A percentile compares a stretch with the other conserved stretches of the same genome.
phyloP scores from a whole-genome alignment of 441 rosid species.

The Geranium incanum region DNA sequence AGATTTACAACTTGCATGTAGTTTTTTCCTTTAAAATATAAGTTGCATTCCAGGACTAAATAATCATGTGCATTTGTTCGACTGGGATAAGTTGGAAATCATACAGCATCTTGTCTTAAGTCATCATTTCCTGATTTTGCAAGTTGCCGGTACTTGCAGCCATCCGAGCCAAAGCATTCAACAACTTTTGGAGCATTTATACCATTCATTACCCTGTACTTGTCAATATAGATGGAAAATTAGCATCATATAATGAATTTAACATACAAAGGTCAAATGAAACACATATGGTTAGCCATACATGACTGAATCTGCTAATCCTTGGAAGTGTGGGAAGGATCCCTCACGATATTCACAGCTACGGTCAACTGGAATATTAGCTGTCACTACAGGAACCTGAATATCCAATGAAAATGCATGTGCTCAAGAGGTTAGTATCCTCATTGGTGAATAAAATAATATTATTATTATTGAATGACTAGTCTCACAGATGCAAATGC shows the following conservation, averaged over 20 bases:
- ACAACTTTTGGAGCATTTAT: constrained; percentile 95
- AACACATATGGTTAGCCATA: constrained; percentile 32
- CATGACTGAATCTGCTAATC: constrained; percentile 78
- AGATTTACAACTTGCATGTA: background rate
- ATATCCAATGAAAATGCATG: constrained; percentile 19
- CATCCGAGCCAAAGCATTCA: constrained; percentile 95
- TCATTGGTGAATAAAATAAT: constrained; percentile 2
- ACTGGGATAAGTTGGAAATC: constrained; percentile 21
- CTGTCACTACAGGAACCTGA: constrained; percentile 96
- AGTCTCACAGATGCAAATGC: background rate
- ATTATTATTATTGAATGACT: background rate
- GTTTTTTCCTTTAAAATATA: background rate
- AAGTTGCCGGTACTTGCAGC: constrained; percentile 74
- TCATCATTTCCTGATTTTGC: constrained; percentile 99
- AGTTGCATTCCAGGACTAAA: background rate
- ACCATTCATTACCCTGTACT: constrained; percentile 87
- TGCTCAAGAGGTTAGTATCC: constrained; percentile 6
- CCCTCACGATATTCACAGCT: constrained; percentile 73
- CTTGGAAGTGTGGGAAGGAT: constrained; percentile 76
- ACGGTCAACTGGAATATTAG: constrained; percentile 68
- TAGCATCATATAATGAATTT: constrained; percentile 19
- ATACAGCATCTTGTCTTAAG: constrained; percentile 98
- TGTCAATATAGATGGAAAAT: constrained; percentile 19
- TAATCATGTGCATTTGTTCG: background rate
- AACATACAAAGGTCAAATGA: constrained; percentile 15